Evolutionary conservation across 805 yeast species (phyloP), one percentile per base, ranked within the genome.

Genomic region (Hanseniaspora lachancei): DNA sequence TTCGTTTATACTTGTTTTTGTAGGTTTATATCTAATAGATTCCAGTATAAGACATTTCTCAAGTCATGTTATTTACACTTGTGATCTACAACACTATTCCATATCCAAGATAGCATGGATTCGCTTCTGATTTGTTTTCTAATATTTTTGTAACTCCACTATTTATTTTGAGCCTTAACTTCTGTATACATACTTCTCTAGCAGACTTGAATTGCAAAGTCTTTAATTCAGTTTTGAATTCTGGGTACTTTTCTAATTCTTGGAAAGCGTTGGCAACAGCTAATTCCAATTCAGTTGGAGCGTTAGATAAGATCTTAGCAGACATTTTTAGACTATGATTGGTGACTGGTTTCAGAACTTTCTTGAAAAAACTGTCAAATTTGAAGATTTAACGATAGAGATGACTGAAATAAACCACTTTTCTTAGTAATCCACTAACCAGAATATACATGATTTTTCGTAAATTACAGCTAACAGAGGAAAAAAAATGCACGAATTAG

Each of bases 261-360:
- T 83, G 75, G 74, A 93, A 86, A 72, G 97, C 96, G 81, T 91
- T 97, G 72, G 96, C 97, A 74, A 93, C 95, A 81, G 91, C 95
- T 77, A 93, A 86, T 82, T 93, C 98, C 77, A 93, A 89, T 80
- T 93, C 97, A 74, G 93, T 75, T 80, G 98, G 97, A 72, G 86
- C 86, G 74, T 84, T 82, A 73, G 89, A 82, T 77, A 91, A 84
- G 77, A 93, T 82, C 82, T 93, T 93, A 77, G 96, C 95, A 78
- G 97, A 91, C 97, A 91, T 91, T 64, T 68, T 79, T 64, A 57
- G 57, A 60, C 57, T 60, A 58, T 58, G 61, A 20, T 32, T 46
- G 60, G 60, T 54, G 57, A 53, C 56, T 57, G 55, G 50, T 56
- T 55, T 36, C 38, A 41, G 32, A 39, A 10, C 27, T 24, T 42